A percentile compares a stretch with the other conserved stretches of the same genome.
These are phyloP conservation scores for Epichloe bromicola DNA, from an alignment of 2,329 filamentous ascomycete species.

Conservation along the genomic window DNA sequence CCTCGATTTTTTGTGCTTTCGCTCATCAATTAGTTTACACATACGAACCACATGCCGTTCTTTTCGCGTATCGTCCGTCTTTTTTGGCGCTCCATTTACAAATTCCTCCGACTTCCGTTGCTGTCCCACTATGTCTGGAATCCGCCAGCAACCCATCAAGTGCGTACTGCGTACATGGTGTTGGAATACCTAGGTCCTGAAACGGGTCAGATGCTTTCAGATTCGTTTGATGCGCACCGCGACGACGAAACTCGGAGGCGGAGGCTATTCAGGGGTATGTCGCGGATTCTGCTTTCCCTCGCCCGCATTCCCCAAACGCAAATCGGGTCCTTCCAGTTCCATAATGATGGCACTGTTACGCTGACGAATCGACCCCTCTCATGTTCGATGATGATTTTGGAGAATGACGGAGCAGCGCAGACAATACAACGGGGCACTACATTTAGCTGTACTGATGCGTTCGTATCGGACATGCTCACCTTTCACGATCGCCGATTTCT, in stretches of 20 bases:
- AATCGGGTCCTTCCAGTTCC: not conserved
- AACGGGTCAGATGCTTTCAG: slow-evolving; percentile 16
- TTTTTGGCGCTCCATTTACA: too few species aligned
- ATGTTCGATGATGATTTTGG: slow-evolving; percentile 15
- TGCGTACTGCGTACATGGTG: slow-evolving; percentile 13
- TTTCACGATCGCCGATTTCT: slow-evolving; percentile 14
- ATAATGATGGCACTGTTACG: slow-evolving; percentile 15
- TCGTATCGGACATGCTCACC: slow-evolving; percentile 12
- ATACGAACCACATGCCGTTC: too few species aligned
- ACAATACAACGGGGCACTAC: slow-evolving; percentile 17
- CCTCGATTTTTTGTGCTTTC: too few species aligned
- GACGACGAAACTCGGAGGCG: slow-evolving; percentile 7
- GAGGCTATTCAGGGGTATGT: too few species aligned
- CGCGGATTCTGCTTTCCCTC: too few species aligned
- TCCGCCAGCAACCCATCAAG: too few species aligned
- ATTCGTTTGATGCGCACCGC: slow-evolving; percentile 11
- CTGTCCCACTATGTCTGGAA: too few species aligned
- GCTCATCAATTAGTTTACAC: too few species aligned
- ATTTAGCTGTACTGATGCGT: slow-evolving; percentile 17
- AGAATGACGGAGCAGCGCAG: slow-evolving; percentile 20
- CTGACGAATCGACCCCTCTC: slow-evolving; percentile 19
- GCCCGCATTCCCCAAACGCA: not conserved
- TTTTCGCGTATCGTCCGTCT: too few species aligned
- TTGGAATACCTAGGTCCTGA: slow-evolving; percentile 15
- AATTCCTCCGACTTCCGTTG: too few species aligned